phyloP scores from a whole-genome alignment of 108 stramenopile species.

The Ochromonas danica region DNA sequence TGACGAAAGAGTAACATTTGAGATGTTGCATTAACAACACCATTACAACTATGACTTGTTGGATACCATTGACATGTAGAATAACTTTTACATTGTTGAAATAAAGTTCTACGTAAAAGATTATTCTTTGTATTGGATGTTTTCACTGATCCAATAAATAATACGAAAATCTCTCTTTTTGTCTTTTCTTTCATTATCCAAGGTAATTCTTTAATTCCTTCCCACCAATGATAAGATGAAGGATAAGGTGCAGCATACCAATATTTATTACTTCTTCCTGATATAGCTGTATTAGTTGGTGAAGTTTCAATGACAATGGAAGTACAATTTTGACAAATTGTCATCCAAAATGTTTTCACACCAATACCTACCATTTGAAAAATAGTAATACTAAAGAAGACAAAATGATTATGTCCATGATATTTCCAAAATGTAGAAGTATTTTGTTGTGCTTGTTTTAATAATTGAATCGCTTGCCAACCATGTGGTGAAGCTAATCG shows the following conservation, averaged over 20 bases:
- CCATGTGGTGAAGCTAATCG: constrained; percentile 31
- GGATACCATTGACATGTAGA: constrained; percentile 12
- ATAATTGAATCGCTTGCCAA: constrained; percentile 18
- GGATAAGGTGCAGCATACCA: constrained; percentile 39
- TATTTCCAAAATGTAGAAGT: not conserved
- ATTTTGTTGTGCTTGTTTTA: not conserved
- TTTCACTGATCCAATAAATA: constrained; percentile 37
- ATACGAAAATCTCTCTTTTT: not conserved
- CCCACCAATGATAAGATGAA: constrained; percentile 33
- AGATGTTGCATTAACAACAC: constrained; percentile 22
- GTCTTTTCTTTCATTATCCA: constrained; percentile 10
- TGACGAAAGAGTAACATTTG: constrained; percentile 3
- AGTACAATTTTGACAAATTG: constrained; percentile 35
- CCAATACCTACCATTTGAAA: constrained; percentile 37
- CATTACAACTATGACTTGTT: constrained; percentile 6
- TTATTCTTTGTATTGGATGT: not conserved
- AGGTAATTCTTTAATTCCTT: constrained; percentile 22
- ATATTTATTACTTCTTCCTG: constrained; percentile 20
- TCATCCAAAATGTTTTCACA: constrained; percentile 24
- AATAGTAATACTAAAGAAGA: constrained; percentile 25
- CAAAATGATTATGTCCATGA: constrained; percentile 32
- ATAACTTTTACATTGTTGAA: not conserved
- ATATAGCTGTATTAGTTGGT: constrained; percentile 19
- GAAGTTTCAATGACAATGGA: constrained; percentile 25
- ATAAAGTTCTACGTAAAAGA: not conserved